These are phyloP conservation scores for Stenocarpella maydis DNA, from an alignment of 2,329 filamentous ascomycete genomes.

Conservation along the genomic window DNA sequence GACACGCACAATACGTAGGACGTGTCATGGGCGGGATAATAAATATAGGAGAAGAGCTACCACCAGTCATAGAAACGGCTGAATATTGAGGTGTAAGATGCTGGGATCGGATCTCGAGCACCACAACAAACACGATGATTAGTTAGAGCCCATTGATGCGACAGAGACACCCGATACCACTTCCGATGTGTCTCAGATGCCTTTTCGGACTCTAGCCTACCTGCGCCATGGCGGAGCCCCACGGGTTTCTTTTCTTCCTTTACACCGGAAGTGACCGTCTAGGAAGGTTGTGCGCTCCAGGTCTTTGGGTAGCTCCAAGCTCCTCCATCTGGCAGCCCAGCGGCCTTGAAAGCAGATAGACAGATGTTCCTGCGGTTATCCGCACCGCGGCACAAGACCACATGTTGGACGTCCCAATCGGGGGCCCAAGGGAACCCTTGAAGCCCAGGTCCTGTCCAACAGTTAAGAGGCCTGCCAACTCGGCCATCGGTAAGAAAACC, in stretches of 20 bases:
- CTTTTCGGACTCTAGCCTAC: not conserved
- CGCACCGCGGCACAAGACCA: slow-evolving; percentile 6
- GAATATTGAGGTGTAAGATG: not conserved
- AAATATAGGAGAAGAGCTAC: not conserved
- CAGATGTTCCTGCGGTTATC: slow-evolving; percentile 9
- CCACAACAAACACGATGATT: not conserved
- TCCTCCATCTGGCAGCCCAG: slow-evolving; percentile 12
- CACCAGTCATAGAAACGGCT: not conserved
- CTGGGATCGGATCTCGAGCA: not conserved
- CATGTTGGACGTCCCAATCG: not conserved
- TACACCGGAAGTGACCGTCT: not conserved
- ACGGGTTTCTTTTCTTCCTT: not conserved
- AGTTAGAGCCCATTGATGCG: no score
- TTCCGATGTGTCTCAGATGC: slow-evolving; percentile 16
- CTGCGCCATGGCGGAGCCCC: not conserved
- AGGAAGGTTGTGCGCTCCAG: not conserved
- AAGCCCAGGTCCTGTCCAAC: not conserved
- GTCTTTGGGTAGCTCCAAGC: not conserved
- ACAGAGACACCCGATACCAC: not conserved
- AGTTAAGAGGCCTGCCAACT: not conserved
- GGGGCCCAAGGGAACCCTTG: not conserved
- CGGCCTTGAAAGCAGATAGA: not conserved
- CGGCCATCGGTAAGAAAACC: slow-evolving; percentile 18
- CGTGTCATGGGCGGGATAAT: not conserved
- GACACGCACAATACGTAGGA: not conserved